These are phyloP conservation scores for Fagopyrum tataricum DNA, from an alignment of 148 eudicot genomes.

Conservation along the genomic window DNA sequence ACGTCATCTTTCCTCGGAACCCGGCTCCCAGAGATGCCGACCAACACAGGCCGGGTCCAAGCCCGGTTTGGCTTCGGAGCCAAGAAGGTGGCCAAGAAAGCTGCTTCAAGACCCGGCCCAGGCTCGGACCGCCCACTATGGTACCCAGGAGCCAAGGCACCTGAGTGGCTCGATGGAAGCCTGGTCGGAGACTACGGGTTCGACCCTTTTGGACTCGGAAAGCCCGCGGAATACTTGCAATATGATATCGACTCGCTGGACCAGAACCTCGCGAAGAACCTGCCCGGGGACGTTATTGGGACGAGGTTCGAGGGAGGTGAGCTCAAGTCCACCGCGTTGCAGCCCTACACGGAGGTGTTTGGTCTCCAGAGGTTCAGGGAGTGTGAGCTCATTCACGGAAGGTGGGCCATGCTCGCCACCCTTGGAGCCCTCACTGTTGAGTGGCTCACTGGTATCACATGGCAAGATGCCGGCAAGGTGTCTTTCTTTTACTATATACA, in stretches of 20 bases:
- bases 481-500: not conserved
- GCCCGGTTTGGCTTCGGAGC: conserved; percentile 77
- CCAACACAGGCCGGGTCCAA: conserved; percentile 36
- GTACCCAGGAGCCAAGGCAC: conserved; percentile 88
- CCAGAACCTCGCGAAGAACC: conserved; percentile 85
- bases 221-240: conserved; percentile 90
- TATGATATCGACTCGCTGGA: conserved; percentile 74
- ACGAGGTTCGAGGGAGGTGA: conserved; percentile 62
- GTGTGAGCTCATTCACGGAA: conserved; percentile 88
- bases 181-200: conserved; percentile 86
- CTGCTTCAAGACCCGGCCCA: conserved; percentile 12
- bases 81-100: conserved; percentile 49
- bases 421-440: conserved; percentile 90
- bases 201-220: conserved; percentile 91
- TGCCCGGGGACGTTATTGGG: conserved; percentile 70
- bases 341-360: conserved; percentile 87
- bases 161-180: conserved; percentile 66
- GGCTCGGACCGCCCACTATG: conserved; percentile 67
- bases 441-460: conserved; percentile 92
- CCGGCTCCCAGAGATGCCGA: conserved; percentile 43
- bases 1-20: conserved; percentile 76
- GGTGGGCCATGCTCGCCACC: conserved; percentile 99
- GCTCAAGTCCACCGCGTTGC: conserved; percentile 62
- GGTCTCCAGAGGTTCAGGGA: conserved; percentile 96
- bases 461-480: conserved; percentile 99